phyloP scores from a whole-genome alignment of 2,329 filamentous ascomycete species.

The Dothistroma septosporum region DNA sequence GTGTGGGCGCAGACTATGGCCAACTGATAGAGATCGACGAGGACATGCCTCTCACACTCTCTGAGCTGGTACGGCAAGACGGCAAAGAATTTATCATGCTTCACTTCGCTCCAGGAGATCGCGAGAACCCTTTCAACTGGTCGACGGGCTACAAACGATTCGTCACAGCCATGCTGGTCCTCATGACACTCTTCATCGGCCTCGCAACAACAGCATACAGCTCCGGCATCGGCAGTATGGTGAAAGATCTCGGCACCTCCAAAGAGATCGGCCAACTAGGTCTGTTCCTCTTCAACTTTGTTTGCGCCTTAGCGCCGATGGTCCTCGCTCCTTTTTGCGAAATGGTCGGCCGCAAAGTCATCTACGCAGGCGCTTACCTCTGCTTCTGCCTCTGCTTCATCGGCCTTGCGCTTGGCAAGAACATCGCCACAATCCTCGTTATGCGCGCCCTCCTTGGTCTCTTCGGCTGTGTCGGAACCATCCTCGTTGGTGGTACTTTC shows the following conservation, averaged over 20 bases:
- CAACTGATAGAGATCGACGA: conserved; percentile 43
- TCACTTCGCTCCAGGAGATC: conserved; percentile 45
- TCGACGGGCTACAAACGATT: conserved; percentile 42
- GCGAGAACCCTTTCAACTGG: conserved; percentile 52
- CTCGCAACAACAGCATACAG: conserved; percentile 53
- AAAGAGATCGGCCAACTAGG: conserved; percentile 47
- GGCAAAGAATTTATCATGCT: conserved; percentile 46
- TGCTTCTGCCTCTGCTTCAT: conserved; percentile 49
- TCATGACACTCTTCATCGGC: conserved; percentile 54
- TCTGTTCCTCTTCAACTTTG: conserved; percentile 50
- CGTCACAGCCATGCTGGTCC: conserved; percentile 46
- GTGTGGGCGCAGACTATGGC: conserved; percentile 34
- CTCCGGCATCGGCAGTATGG: conserved; percentile 48
- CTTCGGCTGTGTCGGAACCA: conserved; percentile 50
- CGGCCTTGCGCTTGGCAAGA: conserved; percentile 46
- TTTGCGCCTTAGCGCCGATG: conserved; percentile 47
- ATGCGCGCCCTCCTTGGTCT: conserved; percentile 47
- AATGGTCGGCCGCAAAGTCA: conserved; percentile 45
- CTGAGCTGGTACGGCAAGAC: conserved; percentile 41
- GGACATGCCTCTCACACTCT: conserved; percentile 49
- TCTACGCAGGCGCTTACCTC: conserved; percentile 46
- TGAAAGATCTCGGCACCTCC: conserved; percentile 42
- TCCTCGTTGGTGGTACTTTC: conserved; percentile 50
- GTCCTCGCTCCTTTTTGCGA: conserved; percentile 51
- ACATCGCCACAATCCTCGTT: conserved; percentile 48